A percentile compares a stretch with the other conserved stretches of the same genome.
Evolutionary conservation across 805 yeast species (phyloP).

Genomic region (Yarrowia sp.): DNA sequence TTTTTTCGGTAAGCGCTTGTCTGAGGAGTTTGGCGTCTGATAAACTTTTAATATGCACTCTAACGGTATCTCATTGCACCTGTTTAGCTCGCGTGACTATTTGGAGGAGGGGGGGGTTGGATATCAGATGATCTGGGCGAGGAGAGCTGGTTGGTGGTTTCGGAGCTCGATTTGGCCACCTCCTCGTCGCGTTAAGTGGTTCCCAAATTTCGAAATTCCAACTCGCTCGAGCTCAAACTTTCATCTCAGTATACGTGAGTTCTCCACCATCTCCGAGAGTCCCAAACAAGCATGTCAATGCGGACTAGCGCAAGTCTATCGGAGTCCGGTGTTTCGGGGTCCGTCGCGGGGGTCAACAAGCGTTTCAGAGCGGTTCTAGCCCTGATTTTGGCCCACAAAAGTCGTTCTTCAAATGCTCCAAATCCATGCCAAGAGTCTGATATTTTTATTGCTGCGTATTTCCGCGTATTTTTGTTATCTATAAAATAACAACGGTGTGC

Average conservation of each 20-base stretch:
- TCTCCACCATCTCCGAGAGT: conserved; percentile 20
- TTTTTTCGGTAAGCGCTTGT: not conserved
- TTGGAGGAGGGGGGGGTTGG: too few relatives aligned
- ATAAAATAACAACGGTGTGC: too few relatives aligned
- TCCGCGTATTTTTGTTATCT: too few relatives aligned
- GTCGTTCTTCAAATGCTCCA: too few relatives aligned
- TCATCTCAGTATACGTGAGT: not conserved
- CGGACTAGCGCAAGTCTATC: conserved; percentile 15
- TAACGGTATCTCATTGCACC: not conserved
- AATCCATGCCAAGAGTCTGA: too few relatives aligned
- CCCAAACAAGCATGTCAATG: conserved; percentile 25
- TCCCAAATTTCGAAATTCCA: not conserved
- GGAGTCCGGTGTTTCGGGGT: conserved; percentile 10
- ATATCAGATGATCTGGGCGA: not conserved
- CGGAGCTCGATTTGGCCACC: not conserved
- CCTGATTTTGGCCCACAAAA: not conserved
- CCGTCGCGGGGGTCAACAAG: not conserved
- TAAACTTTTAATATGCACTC: conserved; percentile 2
- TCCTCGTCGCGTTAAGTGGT: too few relatives aligned
- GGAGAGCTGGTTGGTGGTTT: not conserved
- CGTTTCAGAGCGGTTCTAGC: too few relatives aligned
- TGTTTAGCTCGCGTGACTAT: not conserved
- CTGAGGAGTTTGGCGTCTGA: not conserved
- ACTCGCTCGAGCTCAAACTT: not conserved
- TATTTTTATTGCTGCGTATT: too few relatives aligned